Evolutionary conservation across 2,329 filamentous ascomycete species (phyloP), one percentile per base, ranked within the genome.

Genomic region (Penicillium paneum): DNA sequence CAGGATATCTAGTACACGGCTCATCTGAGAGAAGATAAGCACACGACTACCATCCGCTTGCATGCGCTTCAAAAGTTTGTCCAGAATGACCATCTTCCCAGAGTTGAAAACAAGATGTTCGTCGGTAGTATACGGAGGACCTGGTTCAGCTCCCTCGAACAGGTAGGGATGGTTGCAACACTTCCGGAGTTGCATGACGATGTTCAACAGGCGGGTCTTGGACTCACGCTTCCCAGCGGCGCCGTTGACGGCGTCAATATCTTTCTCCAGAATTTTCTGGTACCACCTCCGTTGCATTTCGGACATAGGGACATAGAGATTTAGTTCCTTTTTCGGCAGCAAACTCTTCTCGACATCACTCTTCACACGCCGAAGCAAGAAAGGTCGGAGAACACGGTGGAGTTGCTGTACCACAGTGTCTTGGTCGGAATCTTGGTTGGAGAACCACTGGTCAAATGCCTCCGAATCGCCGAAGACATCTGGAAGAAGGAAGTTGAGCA

Each of bases 241-340:
- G 57, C 94, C 94, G 64, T 99, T 99, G 67, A 99, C 93, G 13
- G 94, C 94, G 73, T 99, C 94, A 58, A 99, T 99, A 68, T 99
- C 94, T 76, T 97, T 99, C 69, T 99, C 94, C 3, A 99, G 79
- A 64, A 99, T 99, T 78, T 97, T 97, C 74, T 96, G 89, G 71
- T 99, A 99, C 93, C 94, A 99, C 70, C 94, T 96, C 64, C 97
- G 84, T 73, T 99, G 94, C 94, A 99, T 99, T 54, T 97, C 92
- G 0, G 94, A 92, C 93, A 99, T 97, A 63, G 93, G 94, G 62
- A 99, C 88, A 70, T 97, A 99, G 28, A 99, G 76, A 62, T 99
- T 99, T 68, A 97, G 79, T 73, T 99, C 94, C 74, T 97, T 97
- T 81, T 99, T 99, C 2, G 94, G 94, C 49, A 97, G 76, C 58